Evolutionary conservation across 495 filamentous ascomycete species (phyloP), one percentile per base, ranked within the genome.

Genomic region (Peziza echinospora): DNA sequence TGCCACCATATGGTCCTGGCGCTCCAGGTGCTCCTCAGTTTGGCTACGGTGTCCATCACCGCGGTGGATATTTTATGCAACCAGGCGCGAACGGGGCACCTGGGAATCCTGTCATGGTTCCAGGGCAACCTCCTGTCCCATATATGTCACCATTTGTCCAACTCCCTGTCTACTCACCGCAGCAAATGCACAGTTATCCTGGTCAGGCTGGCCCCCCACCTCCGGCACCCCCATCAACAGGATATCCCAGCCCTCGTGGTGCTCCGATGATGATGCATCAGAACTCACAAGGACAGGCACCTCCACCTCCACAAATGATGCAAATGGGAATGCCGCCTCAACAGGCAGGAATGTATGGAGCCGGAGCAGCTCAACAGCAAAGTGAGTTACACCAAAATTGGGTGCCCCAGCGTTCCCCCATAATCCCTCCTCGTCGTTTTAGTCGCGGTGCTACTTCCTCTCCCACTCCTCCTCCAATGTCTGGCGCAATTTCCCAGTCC

Each of bases 211-310:
- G 59, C 37, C 70, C 71, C 28, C 69, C 71, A 34, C 67, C 71
- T 17, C 69, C 71, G 52, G 68, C 72, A 5, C 68, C 75, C 23
- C 76, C 67, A 50, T 53, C 56, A 6, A 56, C 58, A 48, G 74
- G 75, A 41, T 81, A 72, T 58, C 73, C 74, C 26, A 79, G 75
- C 51, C 76, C 77, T 47, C 69, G 75, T 25, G 69, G 65, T 11
- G 75, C 78, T 10, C 75, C 74, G 3, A 77, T 81, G 73, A 81
- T 78, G 75, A 74, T 74, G 64, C 79, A 82, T 55, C 70, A 75
- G 49, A 52, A 52, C 34, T 59, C 56, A 25, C 53, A 49, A 19
- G 56, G 59, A 26, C 56, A 56, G 46, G 53, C 56, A 11, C 56
- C 56, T 41, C 34, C 53, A 5, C 60, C 60, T 24, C 53, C 53